Evolutionary conservation across 495 filamentous ascomycete species (phyloP), one percentile per base, ranked within the genome.

Genomic region (Barbatosphaeria neglecta): DNA sequence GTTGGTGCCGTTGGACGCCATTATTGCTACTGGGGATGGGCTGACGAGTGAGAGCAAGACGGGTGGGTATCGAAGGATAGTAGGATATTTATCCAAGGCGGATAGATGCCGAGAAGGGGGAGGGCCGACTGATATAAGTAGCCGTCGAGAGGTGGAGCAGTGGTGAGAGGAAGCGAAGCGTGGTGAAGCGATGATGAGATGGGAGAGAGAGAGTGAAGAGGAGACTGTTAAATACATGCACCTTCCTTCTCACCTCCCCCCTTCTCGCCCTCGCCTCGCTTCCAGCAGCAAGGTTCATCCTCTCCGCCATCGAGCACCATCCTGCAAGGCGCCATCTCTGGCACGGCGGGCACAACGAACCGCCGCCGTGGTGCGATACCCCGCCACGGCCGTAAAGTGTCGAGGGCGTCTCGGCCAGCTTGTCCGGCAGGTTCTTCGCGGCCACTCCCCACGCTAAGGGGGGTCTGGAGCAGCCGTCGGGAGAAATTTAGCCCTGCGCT

Each of bases 401-500:
- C 3, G 22, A 20, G 20, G 15, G 39, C 20, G 20, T 24, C 22
- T 23, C 39, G 39, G 39, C 20, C 20, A 15, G 9, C 4, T 18
- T 23, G 39, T 4, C 39, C 61, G 61, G 61, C 61, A 64, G 45
- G 48, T 61, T 58, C 45, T 11, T 23, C 28, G 15, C 17, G 15
- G 20, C 10, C 46, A 50, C n/a, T 35, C 22, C 48, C 57, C 50
- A 56, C 43, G 51, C 52, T 54, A 53, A 57, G 53, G 55, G 38
- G 41, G 42, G 49, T 31, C 45, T 27, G 45, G 43, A 50, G 45
- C 43, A 50, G 31, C 28, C 46, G 18, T 25, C 60, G 61, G 61
- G 59, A 58, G 43, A 64, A 64, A 58, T 62, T 62, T 64, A 60
- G 59, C 61, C 61, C 61, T 60, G 54, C 31, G 19, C 44, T 41